Conservation (phyloP, 768 basidiomycete species). For the Rhizopogon rudus region DNA sequence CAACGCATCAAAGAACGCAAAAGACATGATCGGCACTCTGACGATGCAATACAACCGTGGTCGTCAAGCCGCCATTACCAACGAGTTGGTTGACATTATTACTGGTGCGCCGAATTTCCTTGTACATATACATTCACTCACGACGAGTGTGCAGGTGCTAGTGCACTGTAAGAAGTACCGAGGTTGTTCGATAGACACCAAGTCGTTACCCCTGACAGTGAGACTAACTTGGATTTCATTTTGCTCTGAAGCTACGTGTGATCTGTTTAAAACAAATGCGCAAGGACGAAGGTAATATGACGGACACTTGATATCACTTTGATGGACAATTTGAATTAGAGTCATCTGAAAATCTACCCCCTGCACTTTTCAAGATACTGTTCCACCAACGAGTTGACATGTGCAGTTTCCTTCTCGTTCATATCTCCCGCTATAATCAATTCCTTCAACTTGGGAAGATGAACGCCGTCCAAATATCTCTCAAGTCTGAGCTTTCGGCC, state of each 20-base stretch:
- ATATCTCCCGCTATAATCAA: too few species aligned
- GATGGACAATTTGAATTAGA: not conserved
- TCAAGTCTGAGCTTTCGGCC: too few species aligned
- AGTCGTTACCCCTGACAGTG: conserved; percentile 12
- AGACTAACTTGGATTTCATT: conserved; percentile 16
- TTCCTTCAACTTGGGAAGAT: too few species aligned
- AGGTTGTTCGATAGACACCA: conserved; percentile 11
- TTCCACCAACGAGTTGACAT: too few species aligned
- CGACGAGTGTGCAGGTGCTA: conserved; percentile 35
- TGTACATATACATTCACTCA: not conserved
- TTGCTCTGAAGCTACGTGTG: not conserved
- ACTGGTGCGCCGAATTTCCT: conserved; percentile 56
- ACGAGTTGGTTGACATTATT: conserved; percentile 90
- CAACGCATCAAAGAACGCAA: conserved; percentile 98
- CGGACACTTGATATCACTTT: not conserved
- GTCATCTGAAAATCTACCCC: too few species aligned
- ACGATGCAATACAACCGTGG: conserved; percentile 98
- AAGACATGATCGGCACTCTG: conserved; percentile 83
- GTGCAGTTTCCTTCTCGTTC: too few species aligned
- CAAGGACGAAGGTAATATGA: not conserved
- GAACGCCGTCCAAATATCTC: too few species aligned
- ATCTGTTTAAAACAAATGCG: not conserved
- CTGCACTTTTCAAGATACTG: too few species aligned
- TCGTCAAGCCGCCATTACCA: conserved; percentile 96
- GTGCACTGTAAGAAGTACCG: conserved; percentile 34